A percentile compares a stretch with the other conserved stretches of the same genome.
phyloP scores from a whole-genome alignment of 192 early-diverging fungal species.

The Backusella circina region DNA sequence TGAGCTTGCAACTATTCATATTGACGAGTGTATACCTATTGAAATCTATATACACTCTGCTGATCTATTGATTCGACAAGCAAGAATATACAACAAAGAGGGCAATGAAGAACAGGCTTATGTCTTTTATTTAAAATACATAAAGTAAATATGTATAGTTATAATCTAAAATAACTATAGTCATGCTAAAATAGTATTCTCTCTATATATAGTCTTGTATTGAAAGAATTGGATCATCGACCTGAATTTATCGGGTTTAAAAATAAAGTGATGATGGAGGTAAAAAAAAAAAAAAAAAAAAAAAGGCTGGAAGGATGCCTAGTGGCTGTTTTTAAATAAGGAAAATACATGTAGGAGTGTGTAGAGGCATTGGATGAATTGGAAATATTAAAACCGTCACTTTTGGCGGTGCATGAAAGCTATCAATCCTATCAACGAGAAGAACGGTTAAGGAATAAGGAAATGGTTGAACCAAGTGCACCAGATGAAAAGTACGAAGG shows the following conservation, averaged over 20 bases:
- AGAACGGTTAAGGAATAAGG: background rate
- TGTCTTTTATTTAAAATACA: slow-evolving; percentile 63
- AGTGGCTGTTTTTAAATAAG: no score
- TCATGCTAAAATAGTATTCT: background rate
- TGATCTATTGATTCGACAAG: slow-evolving; percentile 44
- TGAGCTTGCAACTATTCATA: slow-evolving; percentile 14
- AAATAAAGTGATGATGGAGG: slow-evolving; percentile 26
- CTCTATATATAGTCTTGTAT: slow-evolving; percentile 47
- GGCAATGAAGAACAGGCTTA: slow-evolving; percentile 66
- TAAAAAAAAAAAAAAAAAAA: slow-evolving; percentile 33
- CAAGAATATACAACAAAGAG: slow-evolving; percentile 56
- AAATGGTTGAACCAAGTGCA: background rate
- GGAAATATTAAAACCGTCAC: slow-evolving; percentile 48
- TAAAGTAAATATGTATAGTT: slow-evolving; percentile 36
- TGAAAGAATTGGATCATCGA: slow-evolving; percentile 55
- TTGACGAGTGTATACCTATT: slow-evolving; percentile 37
- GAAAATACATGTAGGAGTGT: slow-evolving; percentile 46
- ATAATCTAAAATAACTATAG: background rate
- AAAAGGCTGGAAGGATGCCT: no score
- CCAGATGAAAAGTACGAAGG: background rate
- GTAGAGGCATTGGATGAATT: slow-evolving; percentile 50
- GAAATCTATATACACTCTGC: slow-evolving; percentile 46
- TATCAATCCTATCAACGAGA: slow-evolving; percentile 1
- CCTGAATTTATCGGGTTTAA: slow-evolving; percentile 45
- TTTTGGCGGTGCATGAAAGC: slow-evolving; percentile 29